phyloP scores from a whole-genome alignment of 345 rosid genomes.

The Arabis hirsuta region DNA sequence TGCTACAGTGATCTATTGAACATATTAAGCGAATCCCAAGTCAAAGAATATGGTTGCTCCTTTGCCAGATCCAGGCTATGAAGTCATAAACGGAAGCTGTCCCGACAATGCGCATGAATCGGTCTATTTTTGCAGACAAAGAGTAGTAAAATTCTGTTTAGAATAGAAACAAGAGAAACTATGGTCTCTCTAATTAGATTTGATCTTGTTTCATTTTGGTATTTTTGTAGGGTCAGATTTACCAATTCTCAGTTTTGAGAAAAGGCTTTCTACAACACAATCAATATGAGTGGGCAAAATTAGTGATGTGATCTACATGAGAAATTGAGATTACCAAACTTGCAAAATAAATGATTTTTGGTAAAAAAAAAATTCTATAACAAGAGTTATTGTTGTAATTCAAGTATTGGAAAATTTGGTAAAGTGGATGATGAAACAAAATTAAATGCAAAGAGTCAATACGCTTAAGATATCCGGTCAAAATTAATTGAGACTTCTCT shows the following conservation, averaged over 20 bases:
- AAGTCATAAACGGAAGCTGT: conserved; percentile 18
- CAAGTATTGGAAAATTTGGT: not conserved
- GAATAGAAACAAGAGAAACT: conserved; percentile 22
- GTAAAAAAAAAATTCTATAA: too few species aligned
- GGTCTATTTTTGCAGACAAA: conserved; percentile 23
- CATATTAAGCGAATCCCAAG: conserved; percentile 10
- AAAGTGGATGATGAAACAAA: conserved; percentile 13
- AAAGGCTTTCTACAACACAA: conserved; percentile 10
- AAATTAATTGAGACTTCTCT: conserved; percentile 26
- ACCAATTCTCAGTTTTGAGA: not conserved
- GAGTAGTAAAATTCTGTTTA: conserved; percentile 23
- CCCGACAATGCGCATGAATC: conserved; percentile 3
- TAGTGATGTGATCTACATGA: conserved; percentile 7
- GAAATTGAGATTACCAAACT: not conserved
- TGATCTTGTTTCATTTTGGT: conserved; percentile 22
- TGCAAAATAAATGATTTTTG: not conserved
- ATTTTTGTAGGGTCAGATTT: not conserved
- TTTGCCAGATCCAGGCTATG: conserved; percentile 25
- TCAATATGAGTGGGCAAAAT: not conserved
- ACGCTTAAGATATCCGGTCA: conserved; percentile 28
- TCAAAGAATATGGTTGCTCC: conserved; percentile 1
- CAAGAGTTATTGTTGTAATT: too few species aligned
- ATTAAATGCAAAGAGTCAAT: not conserved
- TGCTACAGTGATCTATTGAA: conserved; percentile 27
- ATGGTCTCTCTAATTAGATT: conserved; percentile 16